Base-by-base conservation (phyloP, 176 grass and related monocot species). In the Dactylis glomerata region DNA sequence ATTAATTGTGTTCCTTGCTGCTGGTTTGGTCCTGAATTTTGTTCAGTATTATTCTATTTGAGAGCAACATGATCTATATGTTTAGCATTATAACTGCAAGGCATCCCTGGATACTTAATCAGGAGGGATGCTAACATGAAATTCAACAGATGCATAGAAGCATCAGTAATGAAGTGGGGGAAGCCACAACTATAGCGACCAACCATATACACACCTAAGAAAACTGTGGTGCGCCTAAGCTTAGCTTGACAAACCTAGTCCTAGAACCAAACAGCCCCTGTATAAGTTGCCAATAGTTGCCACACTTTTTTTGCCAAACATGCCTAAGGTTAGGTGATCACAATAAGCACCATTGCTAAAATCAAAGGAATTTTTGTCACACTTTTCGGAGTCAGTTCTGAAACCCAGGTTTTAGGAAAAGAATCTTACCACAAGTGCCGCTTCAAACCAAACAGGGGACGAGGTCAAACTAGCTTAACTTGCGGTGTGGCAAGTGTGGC, bases 101-200 rank as follows among this genome's bases (percentile, higher is more conserved):
- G 26, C 2, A 44, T 37, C 17, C 10, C 19, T 28, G 47, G 16
- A 69, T 82, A 59, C 49, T 87, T 76, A 82, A 68, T 68, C 49
- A 77, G 38, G 56, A 77, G 80, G 37, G 22, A 36, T 49, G 22
- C 63, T 50, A 61, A 1, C 6, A 58, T 70, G 73, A 28, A 70
- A 70, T 68, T 40, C 37, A 87, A 57, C 28, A 37, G 86, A 16
- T 24, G 30, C 63, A 78, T 68, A 50, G 33, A 85, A 55, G 74
- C 52, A 79, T 20, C 20, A 62, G 27, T 62, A 62, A 14, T 30
- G 26, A 62, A 62, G 26, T 62, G 50, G 14, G 58, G 58, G 58
- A 30, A 30, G 26, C 58, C 58, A 62, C 56, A 59, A 59, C 56
- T 59, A 10, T 12, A 59, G 56, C 56, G 56, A 59, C 56, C 56